Base-by-base conservation (phyloP, 192 early-diverging fungal species). In the Thamnidium elegans region DNA sequence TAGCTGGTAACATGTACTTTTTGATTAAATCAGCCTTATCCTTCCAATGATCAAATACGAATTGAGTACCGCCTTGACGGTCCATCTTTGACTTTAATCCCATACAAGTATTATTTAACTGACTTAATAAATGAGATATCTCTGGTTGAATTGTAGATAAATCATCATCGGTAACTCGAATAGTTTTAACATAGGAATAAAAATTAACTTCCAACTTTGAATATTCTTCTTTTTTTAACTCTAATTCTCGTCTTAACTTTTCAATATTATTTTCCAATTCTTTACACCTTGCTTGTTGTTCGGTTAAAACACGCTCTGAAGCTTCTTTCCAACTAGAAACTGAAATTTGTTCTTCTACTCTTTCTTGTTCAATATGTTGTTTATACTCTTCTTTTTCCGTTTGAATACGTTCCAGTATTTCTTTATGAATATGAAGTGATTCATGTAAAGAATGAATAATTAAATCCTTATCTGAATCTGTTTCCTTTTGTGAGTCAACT, bases 141-240 rank as follows among this genome's bases (percentile, higher is more conserved):
- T 77, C 66, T 31, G 71, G 63, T 36, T 81, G 73, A 32, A 81
- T 75, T 19, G 79, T 81, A 7, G 76, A 77, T 20, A 78, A 58
- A 47, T 81, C 79, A 46, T 81, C 79, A 34, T 81, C 79, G 0
- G 79, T 81, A 17, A 76, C 79, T 13, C 79, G 79, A 50, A 81
- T 75, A 4, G 69, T 20, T 9, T 47, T 32, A 30, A 71, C 47
- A 32, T 71, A 63, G 1, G 69, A 53, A 21, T 66, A 71, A 55
- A 66, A 71, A 31, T 66, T 66, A 1, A 34, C 23, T 47, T 71
- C 69, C 43, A 71, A 42, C 2, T 63, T 64, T 3, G 51, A 45
- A 39, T 60, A 55, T 11, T 59, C 69, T 45, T 66, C 55, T 13
- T 55, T 64, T 55, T 60, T 55, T 4, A n/a, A 10, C 26, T 59